Evolutionary conservation across 768 basidiomycete genomes (phyloP).

Genomic region (Mrakia hoshinonis): DNA sequence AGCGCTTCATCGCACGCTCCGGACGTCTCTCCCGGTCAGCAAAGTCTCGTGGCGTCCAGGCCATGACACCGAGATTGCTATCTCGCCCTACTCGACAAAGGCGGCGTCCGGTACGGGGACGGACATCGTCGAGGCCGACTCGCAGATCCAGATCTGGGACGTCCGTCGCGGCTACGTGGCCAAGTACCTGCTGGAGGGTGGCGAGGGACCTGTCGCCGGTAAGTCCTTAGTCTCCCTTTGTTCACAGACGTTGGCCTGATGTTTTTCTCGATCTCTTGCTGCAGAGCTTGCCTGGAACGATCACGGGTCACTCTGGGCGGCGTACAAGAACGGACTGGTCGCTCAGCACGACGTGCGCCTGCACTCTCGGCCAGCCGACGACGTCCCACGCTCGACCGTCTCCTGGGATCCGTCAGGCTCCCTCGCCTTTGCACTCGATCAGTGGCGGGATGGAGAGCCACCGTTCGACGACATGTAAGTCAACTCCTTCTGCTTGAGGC

Average conservation of each 20-base stretch:
- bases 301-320: slow-evolving; percentile 62
- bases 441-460: slow-evolving; percentile 51
- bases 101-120: slow-evolving; percentile 42
- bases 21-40: slow-evolving; percentile 65
- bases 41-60: slow-evolving; percentile 68
- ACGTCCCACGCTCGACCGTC: slow-evolving; percentile 54
- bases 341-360: slow-evolving; percentile 67
- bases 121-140: background rate
- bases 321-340: slow-evolving; percentile 67
- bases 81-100: slow-evolving; percentile 29
- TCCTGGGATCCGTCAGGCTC: slow-evolving; percentile 61
- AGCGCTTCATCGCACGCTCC: slow-evolving; percentile 57
- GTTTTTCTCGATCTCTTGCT: slow-evolving; percentile 1
- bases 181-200: slow-evolving; percentile 66
- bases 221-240: slow-evolving; percentile 29
- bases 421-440: slow-evolving; percentile 59
- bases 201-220: slow-evolving; percentile 71
- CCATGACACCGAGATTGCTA: slow-evolving; percentile 47
- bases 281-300: slow-evolving; percentile 62
- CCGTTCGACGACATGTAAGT: slow-evolving; percentile 75
- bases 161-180: slow-evolving; percentile 69
- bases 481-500: no score
- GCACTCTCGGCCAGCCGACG: slow-evolving; percentile 56
- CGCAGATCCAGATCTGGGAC: slow-evolving; percentile 72
- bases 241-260: background rate